Base-by-base conservation (phyloP, 73 alveolate genomes). In the Strombidium stylifer region DNA sequence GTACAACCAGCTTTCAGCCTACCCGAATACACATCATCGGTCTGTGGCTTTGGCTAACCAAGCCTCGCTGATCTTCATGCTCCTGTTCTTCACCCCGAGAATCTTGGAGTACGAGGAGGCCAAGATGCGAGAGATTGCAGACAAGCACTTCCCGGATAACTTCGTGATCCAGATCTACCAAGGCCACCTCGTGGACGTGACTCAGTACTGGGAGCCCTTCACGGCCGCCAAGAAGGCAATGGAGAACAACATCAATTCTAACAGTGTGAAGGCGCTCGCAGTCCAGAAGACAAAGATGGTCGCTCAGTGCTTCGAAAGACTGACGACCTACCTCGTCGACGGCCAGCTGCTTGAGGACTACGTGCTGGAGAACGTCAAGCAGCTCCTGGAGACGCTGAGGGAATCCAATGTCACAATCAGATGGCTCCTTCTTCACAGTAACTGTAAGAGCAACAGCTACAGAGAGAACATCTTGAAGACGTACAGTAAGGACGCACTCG, bases 1-100 rank as follows among this genome's bases (percentile, higher is more conserved):
- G 35, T 95, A 95, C 74, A 87, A 92, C 18, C 93, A 75, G 64
- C 82, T 89, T 45, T 74, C 87, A 42, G 97, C 98, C 8, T 95
- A 85, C 79, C 99, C 99, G 28, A 67, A 91, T n/a, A 83, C 97
- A 20, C 98, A 92, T 26, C 97, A 95, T 73, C 86, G 97, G 76
- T 71, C 95, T 10, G 86, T 80, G 3, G 99, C 98, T 32, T 79
- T 89, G 39, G 82, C 98, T 44, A 80, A 73, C 16, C 89, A 95
- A 73, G 99, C 95, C 2, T 68, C 97, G 25, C 86, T 95, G 69
- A 74, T 93, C 39, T 94, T 84, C 68, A 89, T 86, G 3, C 82
- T 87, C 45, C 87, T 93, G 49, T 89, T 67, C 57, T 95, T 95
- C 78, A 52, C 82, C 60, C 98, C 97, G 1, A 74, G 78, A 16